Evolutionary conservation across 768 basidiomycete genomes (phyloP), one percentile per base, ranked within the genome.

Genomic region (Suillus americanus): DNA sequence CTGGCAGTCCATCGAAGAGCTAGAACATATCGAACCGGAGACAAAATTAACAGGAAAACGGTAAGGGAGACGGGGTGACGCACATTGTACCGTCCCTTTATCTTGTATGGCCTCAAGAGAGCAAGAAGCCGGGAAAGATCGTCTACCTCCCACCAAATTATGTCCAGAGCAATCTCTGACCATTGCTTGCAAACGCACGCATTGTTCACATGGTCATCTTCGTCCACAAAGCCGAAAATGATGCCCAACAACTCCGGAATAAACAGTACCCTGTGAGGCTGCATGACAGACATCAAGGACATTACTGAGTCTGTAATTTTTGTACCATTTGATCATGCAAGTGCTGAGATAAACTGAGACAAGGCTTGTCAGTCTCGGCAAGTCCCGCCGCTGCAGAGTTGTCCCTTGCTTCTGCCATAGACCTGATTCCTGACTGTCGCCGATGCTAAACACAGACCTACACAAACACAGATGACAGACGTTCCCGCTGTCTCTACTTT

Each of bases 221-320:
- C 68, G 65, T 84, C 83, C 28, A 87, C 68, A 65, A 79, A 82
- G 38, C 73, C 73, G 71, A 89, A 85, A 10, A 90, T 76, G 71
- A 85, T 80, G 60, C 85, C 81, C 28, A 89, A 75, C 0, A 89
- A 80, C 71, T 89, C 88, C 0, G 88, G 85, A 25, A 88, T 86
- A 35, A 71, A 75, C 1, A 89, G 70, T 7, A 85, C 82, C 41
- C 82, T 68, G 37, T 59, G 56, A 40, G 38, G 56, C 10, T 28
- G 56, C 38, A 28, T 41, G 38, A 20, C 9, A 7, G 56, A 57
- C 25, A 40, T 57, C 8, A 23, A 28, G 38, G 56, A 28, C 16
- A 18, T 25, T 41, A 41, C 14, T 3, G 14, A 16, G 30, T 30
- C 40, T 51, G 16, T 28, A 5, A 5, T 28, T 38, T 25, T 38